A percentile compares a stretch with the other conserved stretches of the same genome.
Evolutionary conservation across 108 stramenopile genomes (phyloP).

Genomic region (Pseudonitzschia multiseries): DNA sequence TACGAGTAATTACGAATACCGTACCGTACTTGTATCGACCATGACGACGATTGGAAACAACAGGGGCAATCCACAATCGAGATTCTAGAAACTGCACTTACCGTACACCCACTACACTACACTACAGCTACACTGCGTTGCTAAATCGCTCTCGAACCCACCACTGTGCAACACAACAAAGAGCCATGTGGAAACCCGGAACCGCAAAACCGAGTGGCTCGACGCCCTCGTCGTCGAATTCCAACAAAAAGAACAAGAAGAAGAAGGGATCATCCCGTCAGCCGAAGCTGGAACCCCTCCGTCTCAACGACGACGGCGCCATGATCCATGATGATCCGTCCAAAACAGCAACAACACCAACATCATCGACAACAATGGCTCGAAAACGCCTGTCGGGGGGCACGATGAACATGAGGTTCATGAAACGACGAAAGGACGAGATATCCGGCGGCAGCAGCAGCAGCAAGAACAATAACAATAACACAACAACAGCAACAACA

Average conservation of each 20-base stretch:
- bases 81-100: too few species aligned
- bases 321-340: neutral
- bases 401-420: conserved; percentile 88
- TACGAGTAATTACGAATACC: too few species aligned
- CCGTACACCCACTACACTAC: too few species aligned
- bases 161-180: neutral
- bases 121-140: too few species aligned
- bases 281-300: neutral
- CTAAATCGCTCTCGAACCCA: neutral
- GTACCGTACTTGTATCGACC: too few species aligned
- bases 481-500: too few species aligned
- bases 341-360: too few species aligned
- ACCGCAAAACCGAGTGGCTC: conserved; percentile 45
- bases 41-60: too few species aligned
- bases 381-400: conserved; percentile 66
- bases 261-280: neutral
- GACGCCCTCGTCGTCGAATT: neutral
- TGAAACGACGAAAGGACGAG: conserved; percentile 61
- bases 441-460: neutral
- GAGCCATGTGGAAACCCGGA: conserved; percentile 72
- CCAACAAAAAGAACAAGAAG: conserved; percentile 17
- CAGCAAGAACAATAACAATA: neutral
- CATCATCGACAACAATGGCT: conserved; percentile 3
- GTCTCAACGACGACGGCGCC: conserved; percentile 6
- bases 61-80: too few species aligned